Conservation (phyloP, 495 filamentous ascomycete species). For the Venustampulla echinocandica region DNA sequence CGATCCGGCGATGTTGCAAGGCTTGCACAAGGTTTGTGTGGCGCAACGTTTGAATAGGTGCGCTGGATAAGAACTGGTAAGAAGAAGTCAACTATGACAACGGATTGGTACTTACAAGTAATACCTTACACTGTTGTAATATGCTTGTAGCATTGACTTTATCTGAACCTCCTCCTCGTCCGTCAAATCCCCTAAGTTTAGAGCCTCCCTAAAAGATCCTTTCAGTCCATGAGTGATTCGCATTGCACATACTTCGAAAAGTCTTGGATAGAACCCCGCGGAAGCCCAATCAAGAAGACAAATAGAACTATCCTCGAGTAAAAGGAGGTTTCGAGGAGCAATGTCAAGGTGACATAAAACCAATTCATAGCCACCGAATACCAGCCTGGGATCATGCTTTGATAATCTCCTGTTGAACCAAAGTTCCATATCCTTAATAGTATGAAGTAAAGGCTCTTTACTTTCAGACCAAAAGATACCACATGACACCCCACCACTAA, state of each 20-base stretch:
- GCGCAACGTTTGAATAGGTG: no score
- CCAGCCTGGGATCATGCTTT: slow-evolving; percentile 1
- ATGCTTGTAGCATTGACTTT: no score
- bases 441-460: slow-evolving; percentile 1
- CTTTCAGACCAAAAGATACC: slow-evolving; percentile 6
- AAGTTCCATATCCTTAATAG: slow-evolving; percentile 7
- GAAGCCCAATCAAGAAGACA: slow-evolving; percentile 21
- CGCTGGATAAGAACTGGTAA: no score
- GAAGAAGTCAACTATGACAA: no score
- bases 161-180: no score
- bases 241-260: slow-evolving; percentile 18
- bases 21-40: no score
- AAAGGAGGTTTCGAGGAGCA: slow-evolving; percentile 20
- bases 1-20: no score
- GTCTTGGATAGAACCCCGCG: slow-evolving; percentile 20
- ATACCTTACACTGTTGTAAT: no score
- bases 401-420: slow-evolving; percentile 11
- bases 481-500: slow-evolving; percentile 2
- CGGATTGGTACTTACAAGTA: no score
- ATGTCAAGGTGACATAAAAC: slow-evolving; percentile 21
- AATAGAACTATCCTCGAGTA: slow-evolving; percentile 8
- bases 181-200: no score
- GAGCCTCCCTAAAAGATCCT: no score
- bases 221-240: no score
- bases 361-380: slow-evolving; percentile 2